Evolutionary conservation across 169 alveolate genomes (phyloP), one percentile per base, ranked within the genome.

Genomic region (Plasmodium cynomolgi): DNA sequence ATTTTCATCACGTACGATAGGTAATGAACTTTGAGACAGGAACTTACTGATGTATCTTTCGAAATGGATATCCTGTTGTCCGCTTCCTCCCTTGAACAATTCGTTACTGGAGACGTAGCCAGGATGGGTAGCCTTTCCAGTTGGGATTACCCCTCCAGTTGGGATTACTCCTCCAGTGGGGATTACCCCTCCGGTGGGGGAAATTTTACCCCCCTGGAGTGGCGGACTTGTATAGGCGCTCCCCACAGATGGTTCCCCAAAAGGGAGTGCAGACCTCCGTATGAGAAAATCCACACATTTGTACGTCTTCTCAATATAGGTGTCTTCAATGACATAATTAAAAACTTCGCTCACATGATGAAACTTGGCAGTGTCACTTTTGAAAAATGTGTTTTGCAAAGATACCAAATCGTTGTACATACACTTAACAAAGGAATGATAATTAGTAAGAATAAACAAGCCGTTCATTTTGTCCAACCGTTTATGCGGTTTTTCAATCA

Each of bases 401-500:
- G 26, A 39, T 41, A 13, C 77, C 68, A 84, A 39, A 33, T 84
- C 92, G 77, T 29, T 84, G 33, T 68, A 68, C 39, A 84, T 71
- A 6, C 34, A 13, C 8, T 84, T 23, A 71, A 44, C 54, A 39
- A 84, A 68, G 31, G 72, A 80, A 17, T 41, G 50, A 29, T 20
- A 84, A 81, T 84, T 84, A 2, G 47, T 3, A 15, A 50, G 77
- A 5, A 84, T 68, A 7, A 84, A 71, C 29, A 84, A 71, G 13
- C 92, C 92, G 33, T 84, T 84, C 92, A 84, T 84, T 54, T 17
- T 68, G 37, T 84, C 72, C 44, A 71, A 71, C 41, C 68, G 31
- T 39, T 41, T 39, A 29, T 84, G 92, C 11, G 92, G 92, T 71
- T 71, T 84, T 71, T 84, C 84, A 71, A 84, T 41, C 26, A 84